Base-by-base conservation (phyloP, 495 filamentous ascomycete species). In the Neurospora terricola region DNA sequence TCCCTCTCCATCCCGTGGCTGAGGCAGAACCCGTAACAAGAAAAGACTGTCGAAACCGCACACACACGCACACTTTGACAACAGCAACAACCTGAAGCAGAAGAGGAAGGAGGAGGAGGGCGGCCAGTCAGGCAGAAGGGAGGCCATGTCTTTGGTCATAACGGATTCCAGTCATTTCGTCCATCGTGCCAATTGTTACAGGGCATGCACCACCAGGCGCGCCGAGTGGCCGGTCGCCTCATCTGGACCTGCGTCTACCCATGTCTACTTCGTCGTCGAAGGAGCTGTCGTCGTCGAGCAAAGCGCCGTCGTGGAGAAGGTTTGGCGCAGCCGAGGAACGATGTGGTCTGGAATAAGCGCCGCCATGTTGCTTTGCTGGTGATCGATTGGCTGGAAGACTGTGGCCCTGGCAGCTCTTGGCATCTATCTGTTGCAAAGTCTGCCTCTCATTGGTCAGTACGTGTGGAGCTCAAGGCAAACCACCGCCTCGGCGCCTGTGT, bases 291-390 rank as follows among this genome's bases (percentile, higher is more conserved):
- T 77, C 77, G 75, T 72, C 70, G 73, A 76, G 72, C 72, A 74
- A 62, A 59, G 72, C 68, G 76, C 73, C 72, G 75, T 76, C 71
- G 74, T 78, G 79, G 78, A 74, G 74, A 16, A 72, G 45, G 39
- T 72, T 71, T 79, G 75, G 76, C 73, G 76, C 72, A 74, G 48
- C 38, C 48, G 23, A 34, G 54, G 27, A 66, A 66, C 27, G 27
- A 18, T 34, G 54, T 40, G 38, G 75, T 80, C 75, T 79, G 77
- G 73, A 80, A 80, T 81, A 81, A 76, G 80, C 81, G 81, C 81
- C 76, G 74, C 68, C 66, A 48, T 43, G 73, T 72, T 43, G 74
- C 34, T 27, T 73, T 75, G 72, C 43, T 69, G 75, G 62, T 69
- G 66, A 30, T 40, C 69, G 71, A 81, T 81, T 80, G 80, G 78